Evolutionary conservation across 768 basidiomycete genomes (phyloP), one percentile per base, ranked within the genome.

Genomic region (Stropharia rugosoannulata): DNA sequence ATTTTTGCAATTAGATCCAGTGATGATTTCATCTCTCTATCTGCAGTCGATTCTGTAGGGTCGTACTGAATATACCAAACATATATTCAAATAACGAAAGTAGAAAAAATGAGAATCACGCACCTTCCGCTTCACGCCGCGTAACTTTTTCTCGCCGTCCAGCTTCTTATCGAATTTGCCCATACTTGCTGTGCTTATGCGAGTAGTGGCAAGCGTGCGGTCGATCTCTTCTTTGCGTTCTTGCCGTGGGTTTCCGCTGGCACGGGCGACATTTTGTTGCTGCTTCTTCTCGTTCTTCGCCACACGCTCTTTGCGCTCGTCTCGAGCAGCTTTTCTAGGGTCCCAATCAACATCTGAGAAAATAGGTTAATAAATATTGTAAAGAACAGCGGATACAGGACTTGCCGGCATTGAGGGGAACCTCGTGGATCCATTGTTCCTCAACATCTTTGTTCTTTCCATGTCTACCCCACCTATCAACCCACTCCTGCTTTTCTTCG

Each of bases 401-500:
- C 86, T 56, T 59, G 95, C 95, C 88, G 64, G 92, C 91, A 66
- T 94, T 85, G 42, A 78, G 76, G 64, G 92, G 92, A 45, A 99
- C 90, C 70, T 95, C 95, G 49, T 89, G 85, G 55, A 96, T 79
- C 95, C 96, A 98, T 68, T 94, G 89, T 6, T 82, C 82, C 74
- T 97, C 93, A 16, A 73, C 70, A 59, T 93, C 81, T 75, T 84
- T 95, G 67, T 98, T 98, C 78, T 93, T 94, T 7, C 94, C 90
- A 52, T 84, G 81, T 65, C 81, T 81, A 0, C 97, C 95, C 95
- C 95, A 98, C 43, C 92, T 78, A 56, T 86, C 80, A 4, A 95
- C 89, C 89, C 92, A 98, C 15, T 89, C 90, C 70, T 97, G 93
- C 66, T 80, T 84, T 70, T 96, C 95, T 64, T 98, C 95, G 70